These are phyloP conservation scores for Plasmodium inui DNA, from an alignment of 169 alveolate genomes.

Conservation along the genomic window DNA sequence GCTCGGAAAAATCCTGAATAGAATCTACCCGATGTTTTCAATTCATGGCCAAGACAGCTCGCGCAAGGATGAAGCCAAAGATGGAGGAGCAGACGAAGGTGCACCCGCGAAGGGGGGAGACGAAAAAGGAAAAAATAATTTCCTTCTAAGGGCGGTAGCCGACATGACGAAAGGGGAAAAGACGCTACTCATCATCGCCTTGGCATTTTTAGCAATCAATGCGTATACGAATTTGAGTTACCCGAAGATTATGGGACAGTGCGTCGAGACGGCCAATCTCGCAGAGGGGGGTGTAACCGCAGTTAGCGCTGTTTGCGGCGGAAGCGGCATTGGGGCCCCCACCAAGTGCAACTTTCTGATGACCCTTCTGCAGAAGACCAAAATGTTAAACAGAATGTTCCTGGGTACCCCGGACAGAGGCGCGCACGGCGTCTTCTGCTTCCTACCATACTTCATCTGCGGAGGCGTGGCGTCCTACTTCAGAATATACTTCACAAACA, in stretches of 20 bases:
- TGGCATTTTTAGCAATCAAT: conserved; percentile 41
- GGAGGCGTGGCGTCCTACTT: conserved; percentile 72
- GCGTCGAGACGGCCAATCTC: conserved; percentile 8
- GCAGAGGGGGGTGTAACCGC: background rate
- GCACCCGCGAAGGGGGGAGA: background rate
- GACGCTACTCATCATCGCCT: conserved; percentile 13
- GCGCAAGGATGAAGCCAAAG: background rate
- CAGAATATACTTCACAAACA: conserved; percentile 50
- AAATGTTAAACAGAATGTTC: background rate
- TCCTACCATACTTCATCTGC: conserved; percentile 39
- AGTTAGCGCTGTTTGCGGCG: background rate
- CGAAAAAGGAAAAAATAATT: conserved; percentile 1
- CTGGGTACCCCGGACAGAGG: background rate
- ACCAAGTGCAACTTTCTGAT: background rate
- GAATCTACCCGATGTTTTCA: background rate
- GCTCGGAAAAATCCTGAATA: background rate
- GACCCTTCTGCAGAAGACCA: conserved; percentile 5
- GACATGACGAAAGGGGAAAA: conserved; percentile 59
- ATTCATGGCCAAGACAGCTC: background rate
- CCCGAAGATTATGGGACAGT: conserved; percentile 73
- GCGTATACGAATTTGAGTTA: conserved; percentile 57
- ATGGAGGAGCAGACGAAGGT: background rate
- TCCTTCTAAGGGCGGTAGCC: conserved; percentile 16
- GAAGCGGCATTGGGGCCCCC: background rate
- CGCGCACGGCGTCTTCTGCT: background rate